Base-by-base conservation (phyloP, 139 green algal species). In the Trebouxia sp. region DNA sequence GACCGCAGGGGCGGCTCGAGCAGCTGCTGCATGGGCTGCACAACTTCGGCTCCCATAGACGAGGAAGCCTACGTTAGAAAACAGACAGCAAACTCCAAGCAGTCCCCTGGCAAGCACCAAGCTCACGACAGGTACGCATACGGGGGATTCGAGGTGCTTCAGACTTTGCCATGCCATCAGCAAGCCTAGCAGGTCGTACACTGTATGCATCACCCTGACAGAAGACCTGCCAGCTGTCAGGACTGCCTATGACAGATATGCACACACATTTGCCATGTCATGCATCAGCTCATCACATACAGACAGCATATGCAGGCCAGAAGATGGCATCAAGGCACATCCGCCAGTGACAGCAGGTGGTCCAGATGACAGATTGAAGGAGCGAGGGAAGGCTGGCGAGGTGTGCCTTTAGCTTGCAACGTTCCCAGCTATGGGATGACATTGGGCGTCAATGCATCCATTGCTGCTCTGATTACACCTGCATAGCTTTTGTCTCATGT, bases 11-110 rank as follows among this genome's bases (percentile, higher is more conserved):
- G 62, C 62, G 62, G 62, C 62, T 35, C 62, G 62, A 45, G 62
- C 35, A 35, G 69, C 69, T 77, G 69, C 26, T 51, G 69, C 39
- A 79, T 79, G 72, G 72, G 72, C 37, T 79, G 72, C 72, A 79
- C 72, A 42, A 79, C 72, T 17, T 65, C 42, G n/a, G 72, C 72
- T 45, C 72, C 72, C 30, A 55, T 79, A 62, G 45, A 79, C 42
- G 72, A 79, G 42, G 72, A 79, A 14, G 72, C 72, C 43, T 45
- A 62, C 42, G 45, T 43, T 45, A 42, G 43, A 15, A 79, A 79
- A 30, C 72, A 79, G 28, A 43, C 47, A 79, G 72, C 72, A 41
- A 65, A 38, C 47, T 62, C 72, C 7, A 77, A 77, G 69, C 69
- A 77, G 41, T 77, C 69, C 24, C n/a, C 69, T 10, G 8, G 24